A percentile compares a stretch with the other conserved stretches of the same genome.
Conservation (phyloP, 345 rosid genomes). For the Ailanthus altissimus region DNA sequence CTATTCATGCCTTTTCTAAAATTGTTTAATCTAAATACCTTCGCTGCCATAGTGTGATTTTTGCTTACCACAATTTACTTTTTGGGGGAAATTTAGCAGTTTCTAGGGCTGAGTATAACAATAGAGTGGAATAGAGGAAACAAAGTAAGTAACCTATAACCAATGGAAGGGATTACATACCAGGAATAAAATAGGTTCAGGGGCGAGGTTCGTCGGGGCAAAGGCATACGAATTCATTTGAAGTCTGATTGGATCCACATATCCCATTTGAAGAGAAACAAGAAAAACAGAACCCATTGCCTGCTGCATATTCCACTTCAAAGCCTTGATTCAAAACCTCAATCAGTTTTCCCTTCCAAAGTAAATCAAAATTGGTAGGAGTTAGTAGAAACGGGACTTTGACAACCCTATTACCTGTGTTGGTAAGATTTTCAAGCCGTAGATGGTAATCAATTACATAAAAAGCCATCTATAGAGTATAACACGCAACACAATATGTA, state of each 20-base stretch:
- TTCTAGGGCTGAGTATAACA: too few species aligned
- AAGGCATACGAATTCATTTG: neutral
- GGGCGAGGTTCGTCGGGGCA: neutral
- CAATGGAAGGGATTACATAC: too few species aligned
- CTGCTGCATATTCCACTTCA: neutral
- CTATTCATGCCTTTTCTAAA: neutral
- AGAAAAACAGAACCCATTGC: accelerated
- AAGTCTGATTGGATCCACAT: neutral
- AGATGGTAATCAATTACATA: too few species aligned
- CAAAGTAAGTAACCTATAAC: neutral
- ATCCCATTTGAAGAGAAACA: neutral
- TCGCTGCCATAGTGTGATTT: too few species aligned
- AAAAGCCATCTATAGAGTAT: too few species aligned
- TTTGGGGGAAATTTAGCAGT: neutral
- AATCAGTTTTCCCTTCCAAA: accelerated
- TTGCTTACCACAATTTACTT: too few species aligned
- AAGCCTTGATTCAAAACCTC: neutral
- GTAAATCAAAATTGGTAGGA: too few species aligned
- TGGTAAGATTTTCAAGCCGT: too few species aligned
- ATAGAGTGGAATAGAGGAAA: neutral
- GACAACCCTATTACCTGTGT: too few species aligned
- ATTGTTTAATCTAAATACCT: too few species aligned
- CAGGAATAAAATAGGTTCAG: neutral
- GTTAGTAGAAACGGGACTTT: too few species aligned
- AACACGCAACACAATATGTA: too few species aligned